phyloP scores from a whole-genome alignment of 495 filamentous ascomycete genomes.

The Aspergillus sclerotiicarbonarius region DNA sequence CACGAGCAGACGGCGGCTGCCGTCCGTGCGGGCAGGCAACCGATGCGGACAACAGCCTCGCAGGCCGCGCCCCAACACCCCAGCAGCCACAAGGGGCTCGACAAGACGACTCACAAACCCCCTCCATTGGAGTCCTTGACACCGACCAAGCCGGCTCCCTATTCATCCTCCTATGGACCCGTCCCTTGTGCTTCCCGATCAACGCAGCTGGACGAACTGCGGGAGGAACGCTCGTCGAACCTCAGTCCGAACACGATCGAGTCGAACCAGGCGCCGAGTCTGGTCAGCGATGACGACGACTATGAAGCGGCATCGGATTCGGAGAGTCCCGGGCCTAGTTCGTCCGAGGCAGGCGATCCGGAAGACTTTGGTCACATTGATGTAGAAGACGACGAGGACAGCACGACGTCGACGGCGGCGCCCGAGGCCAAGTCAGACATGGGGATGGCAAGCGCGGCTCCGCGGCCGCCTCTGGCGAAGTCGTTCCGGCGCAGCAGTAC shows the following conservation, averaged over 20 bases:
- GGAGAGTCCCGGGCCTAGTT: conserved; percentile 42
- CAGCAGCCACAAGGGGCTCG: conserved; percentile 54
- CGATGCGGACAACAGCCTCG: conserved; percentile 56
- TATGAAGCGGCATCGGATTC: conserved; percentile 55
- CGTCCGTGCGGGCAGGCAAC: conserved; percentile 39
- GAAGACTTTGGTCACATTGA: conserved; percentile 52
- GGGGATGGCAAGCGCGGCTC: conserved; percentile 32
- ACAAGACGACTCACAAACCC: conserved; percentile 29
- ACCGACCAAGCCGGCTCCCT: conserved; percentile 32
- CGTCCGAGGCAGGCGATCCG: conserved; percentile 44
- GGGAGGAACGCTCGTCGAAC: conserved; percentile 53
- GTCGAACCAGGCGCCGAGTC: conserved; percentile 76
- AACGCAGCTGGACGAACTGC: conserved; percentile 35
- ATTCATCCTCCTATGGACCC: conserved; percentile 34
- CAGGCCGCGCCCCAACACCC: conserved; percentile 52
- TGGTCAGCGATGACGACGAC: conserved; percentile 86
- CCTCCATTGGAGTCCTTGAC: conserved; percentile 29
- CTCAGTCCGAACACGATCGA: conserved; percentile 77
- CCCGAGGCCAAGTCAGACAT: conserved; percentile 38
- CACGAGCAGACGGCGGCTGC: conserved; percentile 19
- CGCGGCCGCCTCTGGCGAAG: conserved; percentile 36
- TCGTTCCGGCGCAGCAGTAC: conserved; percentile 43
- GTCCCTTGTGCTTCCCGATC: conserved; percentile 21
- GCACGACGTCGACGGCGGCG: conserved; percentile 31
- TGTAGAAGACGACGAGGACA: conserved; percentile 51